Evolutionary conservation across 345 rosid species (phyloP).

Genomic region (Erysimum cheiranthoides): DNA sequence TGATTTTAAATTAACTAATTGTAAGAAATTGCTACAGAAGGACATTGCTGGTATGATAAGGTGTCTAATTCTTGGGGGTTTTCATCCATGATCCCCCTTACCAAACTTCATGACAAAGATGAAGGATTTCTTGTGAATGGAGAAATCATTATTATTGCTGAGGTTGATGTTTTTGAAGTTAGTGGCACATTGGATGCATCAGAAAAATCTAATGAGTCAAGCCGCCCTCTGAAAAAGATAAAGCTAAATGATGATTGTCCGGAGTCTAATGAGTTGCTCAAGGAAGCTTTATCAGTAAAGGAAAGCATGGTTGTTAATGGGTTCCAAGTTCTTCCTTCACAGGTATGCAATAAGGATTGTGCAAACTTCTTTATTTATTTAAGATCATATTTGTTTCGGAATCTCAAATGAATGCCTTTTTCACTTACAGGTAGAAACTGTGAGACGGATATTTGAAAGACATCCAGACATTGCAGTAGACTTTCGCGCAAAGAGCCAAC

Average conservation of each 20-base stretch:
- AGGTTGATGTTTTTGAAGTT: not conserved
- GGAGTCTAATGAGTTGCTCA: not conserved
- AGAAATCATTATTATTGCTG: not conserved
- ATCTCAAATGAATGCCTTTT: not conserved
- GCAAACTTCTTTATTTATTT: not conserved
- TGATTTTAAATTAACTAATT: not conserved
- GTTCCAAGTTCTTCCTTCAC: not conserved
- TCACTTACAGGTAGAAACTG: not conserved
- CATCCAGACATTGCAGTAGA: slow-evolving; percentile 9
- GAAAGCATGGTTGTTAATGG: not conserved
- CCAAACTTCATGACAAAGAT: not conserved
- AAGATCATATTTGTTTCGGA: no score
- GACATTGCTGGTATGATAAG: not conserved
- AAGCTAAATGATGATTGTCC: not conserved
- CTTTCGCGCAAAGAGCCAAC: not conserved
- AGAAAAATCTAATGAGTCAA: not conserved
- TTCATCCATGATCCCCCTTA: not conserved
- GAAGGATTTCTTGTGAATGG: not conserved
- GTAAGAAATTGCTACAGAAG: not conserved
- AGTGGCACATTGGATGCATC: not conserved
- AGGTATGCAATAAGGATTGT: not conserved
- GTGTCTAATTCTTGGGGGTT: not conserved
- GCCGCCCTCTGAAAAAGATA: not conserved
- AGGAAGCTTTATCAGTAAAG: not conserved
- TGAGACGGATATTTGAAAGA: slow-evolving; percentile 12